Evolutionary conservation across 1,139 yeast genomes (phyloP).

Genomic region (Pichia sp.): DNA sequence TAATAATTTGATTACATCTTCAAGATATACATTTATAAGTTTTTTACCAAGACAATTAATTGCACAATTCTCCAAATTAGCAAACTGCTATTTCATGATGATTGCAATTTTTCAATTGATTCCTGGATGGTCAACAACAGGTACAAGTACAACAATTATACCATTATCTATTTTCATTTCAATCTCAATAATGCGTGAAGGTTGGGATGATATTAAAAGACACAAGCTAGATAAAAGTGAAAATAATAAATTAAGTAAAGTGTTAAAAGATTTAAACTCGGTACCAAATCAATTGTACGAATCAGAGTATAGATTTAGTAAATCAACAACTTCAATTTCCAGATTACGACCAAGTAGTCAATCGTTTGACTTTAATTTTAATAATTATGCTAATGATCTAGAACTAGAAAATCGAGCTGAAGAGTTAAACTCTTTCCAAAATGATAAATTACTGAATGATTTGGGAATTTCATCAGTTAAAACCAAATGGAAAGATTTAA

Average conservation of each 20-base stretch:
- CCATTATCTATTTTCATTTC: conserved; percentile 82
- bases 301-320: conserved; percentile 17
- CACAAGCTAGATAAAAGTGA: conserved; percentile 83
- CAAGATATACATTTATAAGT: conserved; percentile 74
- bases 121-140: conserved; percentile 97
- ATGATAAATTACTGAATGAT: conserved; percentile 14
- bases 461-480: conserved; percentile 20
- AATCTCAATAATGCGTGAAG: conserved; percentile 90
- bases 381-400: conserved; percentile 15
- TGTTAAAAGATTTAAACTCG: conserved; percentile 27
- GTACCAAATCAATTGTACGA: conserved; percentile 4
- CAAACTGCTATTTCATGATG: conserved; percentile 77
- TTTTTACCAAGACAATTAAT: conserved; percentile 82
- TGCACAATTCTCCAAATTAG: conserved; percentile 89
- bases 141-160: conserved; percentile 88
- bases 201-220: conserved; percentile 85
- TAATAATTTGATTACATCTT: conserved; percentile 70
- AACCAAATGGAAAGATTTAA: conserved; percentile 64
- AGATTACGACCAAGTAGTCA: conserved; percentile 23
- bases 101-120: conserved; percentile 93
- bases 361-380: conserved; percentile 19
- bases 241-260: conserved; percentile 53
- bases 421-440: conserved; percentile 21
- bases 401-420: conserved; percentile 6
- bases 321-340: conserved; percentile 28